Evolutionary conservation across 495 filamentous ascomycete species (phyloP), one percentile per base, ranked within the genome.

Genomic region (Parathielavia hyrcaniae): DNA sequence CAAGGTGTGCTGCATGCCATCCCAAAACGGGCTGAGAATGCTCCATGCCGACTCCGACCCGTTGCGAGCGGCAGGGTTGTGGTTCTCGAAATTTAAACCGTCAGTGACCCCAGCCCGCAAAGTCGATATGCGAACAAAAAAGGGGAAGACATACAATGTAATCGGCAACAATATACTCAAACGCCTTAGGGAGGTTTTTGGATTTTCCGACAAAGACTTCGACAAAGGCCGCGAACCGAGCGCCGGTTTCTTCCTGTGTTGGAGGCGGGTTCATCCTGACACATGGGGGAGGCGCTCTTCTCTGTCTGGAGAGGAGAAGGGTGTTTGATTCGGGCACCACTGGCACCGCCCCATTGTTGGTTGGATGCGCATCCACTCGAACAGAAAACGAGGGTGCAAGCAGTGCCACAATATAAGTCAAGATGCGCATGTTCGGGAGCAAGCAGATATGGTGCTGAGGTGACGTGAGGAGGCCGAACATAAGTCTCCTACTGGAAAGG

Each of bases 171-270:
- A 75, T 73, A 50, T 67, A 73, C 36, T 66, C 62, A 50, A 73
- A 75, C 11, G 72, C 72, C 55, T 63, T 61, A 14, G 67, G 63
- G 14, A 75, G 62, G 38, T 69, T 73, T 58, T 73, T 73, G 41
- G 61, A 57, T n/a, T 63, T 58, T 0, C 61, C 61, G 1, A 75
- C 61, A 59, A 75, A 75, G 12, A 61, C 62, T 11, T 72, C 41
- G 0, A 69, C 71, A 39, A 75, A 75, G 11, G 62, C 59, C 30
- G 67, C 58, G 44, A 69, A 69, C 14, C 72, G 57, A 8, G 53
- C 60, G 23, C 68, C 59, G 0, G 62, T 61, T 53, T 64, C 66
- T n/a, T 67, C 63, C 14, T 56, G 43, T 0, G 60, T 58, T 4
- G 67, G 69, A 1, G 63, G 47, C 9, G 65, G 67, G 16, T 50